A percentile compares a stretch with the other conserved stretches of the same genome.
Conservation (phyloP, 768 basidiomycete species). For the Sarcodon sp. region DNA sequence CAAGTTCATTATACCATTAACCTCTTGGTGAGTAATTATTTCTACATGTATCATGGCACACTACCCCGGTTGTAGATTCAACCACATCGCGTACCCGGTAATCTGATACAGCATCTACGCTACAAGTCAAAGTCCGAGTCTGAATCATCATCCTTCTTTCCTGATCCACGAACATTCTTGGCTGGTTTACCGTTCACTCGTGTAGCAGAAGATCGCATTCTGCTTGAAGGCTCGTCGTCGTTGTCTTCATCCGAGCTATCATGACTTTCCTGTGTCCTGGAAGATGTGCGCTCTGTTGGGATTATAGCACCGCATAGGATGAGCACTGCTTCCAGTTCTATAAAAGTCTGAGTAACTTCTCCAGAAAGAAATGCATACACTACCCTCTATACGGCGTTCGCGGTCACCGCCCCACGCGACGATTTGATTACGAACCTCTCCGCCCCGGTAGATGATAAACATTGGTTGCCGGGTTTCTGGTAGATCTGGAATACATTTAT, state of each 20-base stretch:
- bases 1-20: too few relatives aligned
- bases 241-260: slow-evolving; percentile 26
- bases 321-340: slow-evolving; percentile 64
- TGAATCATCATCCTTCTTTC: slow-evolving; percentile 49
- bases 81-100: too few relatives aligned
- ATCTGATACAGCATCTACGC: background rate
- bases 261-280: slow-evolving; percentile 9
- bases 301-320: slow-evolving; percentile 56
- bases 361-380: slow-evolving; percentile 4
- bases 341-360: background rate
- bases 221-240: slow-evolving; percentile 34
- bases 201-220: slow-evolving; percentile 43
- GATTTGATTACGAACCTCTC: slow-evolving; percentile 81
- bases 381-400: slow-evolving; percentile 71
- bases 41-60: too few relatives aligned
- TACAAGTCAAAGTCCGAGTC: slow-evolving; percentile 63
- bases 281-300: slow-evolving; percentile 31
- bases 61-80: too few relatives aligned
- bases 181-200: slow-evolving; percentile 34
- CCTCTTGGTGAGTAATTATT: too few relatives aligned
- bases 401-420: slow-evolving; percentile 74
- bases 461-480: slow-evolving; percentile 88
- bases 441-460: slow-evolving; percentile 83
- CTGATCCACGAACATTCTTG: slow-evolving; percentile 42
- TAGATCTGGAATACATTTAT: slow-evolving; percentile 93